Conservation (phyloP, 257 asterid species). For the Solanum appendiculatum region DNA sequence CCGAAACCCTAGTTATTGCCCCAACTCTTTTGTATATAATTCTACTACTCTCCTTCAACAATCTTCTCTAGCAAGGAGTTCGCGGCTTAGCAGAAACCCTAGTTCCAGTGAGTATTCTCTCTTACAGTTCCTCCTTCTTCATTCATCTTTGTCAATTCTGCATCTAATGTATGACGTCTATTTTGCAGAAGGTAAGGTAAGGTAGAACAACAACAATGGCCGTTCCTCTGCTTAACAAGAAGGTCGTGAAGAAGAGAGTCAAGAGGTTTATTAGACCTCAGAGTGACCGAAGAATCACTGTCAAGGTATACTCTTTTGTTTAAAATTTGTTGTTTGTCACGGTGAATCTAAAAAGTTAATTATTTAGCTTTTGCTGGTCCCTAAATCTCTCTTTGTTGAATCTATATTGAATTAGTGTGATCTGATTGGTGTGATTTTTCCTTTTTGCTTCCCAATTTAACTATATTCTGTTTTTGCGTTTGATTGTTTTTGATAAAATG, state of each 20-base stretch:
- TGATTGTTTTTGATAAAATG: neutral
- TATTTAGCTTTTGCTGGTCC: neutral
- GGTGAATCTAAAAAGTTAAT: neutral
- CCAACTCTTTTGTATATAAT: neutral
- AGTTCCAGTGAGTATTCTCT: neutral
- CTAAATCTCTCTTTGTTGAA: neutral
- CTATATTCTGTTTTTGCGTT: neutral
- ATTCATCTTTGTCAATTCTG: neutral
- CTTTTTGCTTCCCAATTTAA: neutral
- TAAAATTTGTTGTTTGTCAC: neutral
- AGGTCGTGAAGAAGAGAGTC: constrained; percentile 25
- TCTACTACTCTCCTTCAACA: neutral
- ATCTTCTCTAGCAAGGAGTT: too few species aligned
- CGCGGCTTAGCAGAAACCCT: constrained; percentile 6
- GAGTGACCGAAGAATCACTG: constrained; percentile 26
- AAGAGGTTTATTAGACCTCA: constrained; percentile 28
- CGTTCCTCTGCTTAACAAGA: constrained; percentile 19
- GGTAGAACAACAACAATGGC: constrained; percentile 10
- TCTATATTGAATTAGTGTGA: neutral
- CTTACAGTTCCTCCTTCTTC: neutral
- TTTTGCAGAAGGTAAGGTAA: neutral
- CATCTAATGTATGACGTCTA: neutral
- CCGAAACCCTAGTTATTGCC: neutral
- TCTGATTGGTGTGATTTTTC: neutral
- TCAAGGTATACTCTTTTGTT: constrained; percentile 9